Base-by-base conservation (phyloP, 2,329 filamentous ascomycete genomes). In the Penicillium vulpinum region DNA sequence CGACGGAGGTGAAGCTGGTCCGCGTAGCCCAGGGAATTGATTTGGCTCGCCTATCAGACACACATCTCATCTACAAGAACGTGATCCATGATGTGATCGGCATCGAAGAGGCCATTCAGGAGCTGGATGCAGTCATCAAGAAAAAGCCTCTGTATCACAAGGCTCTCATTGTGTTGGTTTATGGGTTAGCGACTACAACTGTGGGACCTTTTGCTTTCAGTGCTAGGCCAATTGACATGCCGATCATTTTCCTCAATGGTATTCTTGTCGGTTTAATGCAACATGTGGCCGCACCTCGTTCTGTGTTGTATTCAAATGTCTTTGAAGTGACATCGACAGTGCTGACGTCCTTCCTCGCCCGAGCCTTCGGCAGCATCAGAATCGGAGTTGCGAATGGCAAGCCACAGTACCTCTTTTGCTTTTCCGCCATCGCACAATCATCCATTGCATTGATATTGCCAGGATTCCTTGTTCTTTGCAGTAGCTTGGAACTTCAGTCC, bases 161-260 rank as follows among this genome's bases (percentile, higher is more conserved):
- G 2, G 81, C 76, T 76, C 62, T 79, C 8, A 69, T 82, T n/a
- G 84, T 94, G 0, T 72, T 86, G 0, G 75, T 92, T 38, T 92
- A 90, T 64, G 91, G 91, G 0, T 71, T 92, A 5, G 90, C 90
- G 1, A 90, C 88, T 16, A 87, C 85, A 0, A 84, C 81, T 3
- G 89, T 93, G 1, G 90, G 88, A 0, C 90, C 90, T 0, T 93
- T 93, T 65, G 89, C 88, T 8, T 94, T 93, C 67, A 80, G 85
- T 55, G 89, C 88, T 5, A 83, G 89, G 4, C 83, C 87, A 35
- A 88, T 92, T 67, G 91, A 95, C 68, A 77, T 94, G 58, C 90
- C 89, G 0, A 82, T 92, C 21, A 85, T 87, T 31, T 93, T 93
- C 68, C 53, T 90, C 0, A 81, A 94, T 2, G 90, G 91, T 1